Evolutionary conservation across 2,329 filamentous ascomycete genomes (phyloP).

Genomic region (Metarhizium robertsii): DNA sequence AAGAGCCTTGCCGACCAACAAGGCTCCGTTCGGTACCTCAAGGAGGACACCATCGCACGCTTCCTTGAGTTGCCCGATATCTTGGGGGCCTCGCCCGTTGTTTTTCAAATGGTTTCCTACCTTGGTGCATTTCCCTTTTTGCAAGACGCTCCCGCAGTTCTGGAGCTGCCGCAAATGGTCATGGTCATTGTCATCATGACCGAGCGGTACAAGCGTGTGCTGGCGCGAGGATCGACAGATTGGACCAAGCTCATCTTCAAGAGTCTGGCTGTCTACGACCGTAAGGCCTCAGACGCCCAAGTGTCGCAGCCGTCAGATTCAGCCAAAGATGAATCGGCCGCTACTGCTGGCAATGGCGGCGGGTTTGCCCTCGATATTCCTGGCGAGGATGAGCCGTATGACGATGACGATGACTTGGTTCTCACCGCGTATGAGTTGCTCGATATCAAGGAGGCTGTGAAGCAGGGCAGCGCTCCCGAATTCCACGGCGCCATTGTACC

Average conservation of each 20-base stretch:
- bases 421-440: conserved; percentile 61
- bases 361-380: conserved; percentile 40
- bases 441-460: conserved; percentile 53
- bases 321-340: background rate
- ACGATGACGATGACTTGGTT: conserved; percentile 49
- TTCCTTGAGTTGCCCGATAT: conserved; percentile 68
- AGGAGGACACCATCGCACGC: conserved; percentile 57
- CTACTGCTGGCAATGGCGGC: conserved; percentile 11
- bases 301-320: background rate
- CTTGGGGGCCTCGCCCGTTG: conserved; percentile 54
- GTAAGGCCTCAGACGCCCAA: conserved; percentile 33
- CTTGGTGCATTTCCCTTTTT: conserved; percentile 67
- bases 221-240: conserved; percentile 47
- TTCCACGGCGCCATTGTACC: conserved; percentile 61
- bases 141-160: conserved; percentile 57
- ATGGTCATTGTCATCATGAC: conserved; percentile 67
- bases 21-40: conserved; percentile 54
- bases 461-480: conserved; percentile 37
- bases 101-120: conserved; percentile 65
- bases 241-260: conserved; percentile 59
- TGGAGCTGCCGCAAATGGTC: conserved; percentile 61
- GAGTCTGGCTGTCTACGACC: conserved; percentile 63
- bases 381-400: conserved; percentile 34
- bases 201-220: conserved; percentile 54
- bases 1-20: conserved; percentile 57